These are phyloP conservation scores for Sanghuangporus sanghuang DNA, from an alignment of 1,284 basidiomycete genomes.

Conservation along the genomic window DNA sequence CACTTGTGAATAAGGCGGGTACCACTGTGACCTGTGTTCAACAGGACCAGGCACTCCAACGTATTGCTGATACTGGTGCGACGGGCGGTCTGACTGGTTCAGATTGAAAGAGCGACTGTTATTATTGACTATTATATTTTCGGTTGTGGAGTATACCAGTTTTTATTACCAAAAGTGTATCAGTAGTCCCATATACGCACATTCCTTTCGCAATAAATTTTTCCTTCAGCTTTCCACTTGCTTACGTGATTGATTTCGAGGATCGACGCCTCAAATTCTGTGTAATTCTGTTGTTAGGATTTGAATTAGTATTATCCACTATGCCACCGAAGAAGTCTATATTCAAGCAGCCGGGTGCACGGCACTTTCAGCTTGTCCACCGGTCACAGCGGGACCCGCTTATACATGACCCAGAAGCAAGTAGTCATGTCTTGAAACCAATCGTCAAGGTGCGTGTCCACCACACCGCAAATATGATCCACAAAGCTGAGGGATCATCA, in stretches of 20 bases:
- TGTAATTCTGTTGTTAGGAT: background rate
- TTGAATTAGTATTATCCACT: background rate
- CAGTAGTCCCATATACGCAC: background rate
- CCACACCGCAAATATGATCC: background rate
- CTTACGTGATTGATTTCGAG: background rate
- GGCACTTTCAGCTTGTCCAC: constrained; percentile 97
- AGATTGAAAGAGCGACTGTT: background rate
- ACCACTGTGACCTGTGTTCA: constrained; percentile 44
- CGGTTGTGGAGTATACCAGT: background rate
- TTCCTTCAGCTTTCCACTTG: background rate
- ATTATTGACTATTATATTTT: background rate
- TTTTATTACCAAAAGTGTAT: background rate
- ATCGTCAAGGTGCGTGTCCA: constrained; percentile 59
- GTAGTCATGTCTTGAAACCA: constrained; percentile 83
- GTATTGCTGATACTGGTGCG: constrained; percentile 43
- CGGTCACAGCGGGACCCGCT: constrained; percentile 94
- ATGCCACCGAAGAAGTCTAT: constrained; percentile 57
- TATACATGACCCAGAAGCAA: constrained; percentile 90
- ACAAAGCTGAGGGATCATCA: background rate
- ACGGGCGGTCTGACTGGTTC: constrained; percentile 38
- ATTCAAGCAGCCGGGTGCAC: constrained; percentile 83
- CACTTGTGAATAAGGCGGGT: constrained; percentile 45
- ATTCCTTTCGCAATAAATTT: background rate
- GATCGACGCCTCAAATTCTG: background rate
- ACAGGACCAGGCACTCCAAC: constrained; percentile 33